phyloP scores from a whole-genome alignment of 306 rosid genomes.

The Geum urbanum region DNA sequence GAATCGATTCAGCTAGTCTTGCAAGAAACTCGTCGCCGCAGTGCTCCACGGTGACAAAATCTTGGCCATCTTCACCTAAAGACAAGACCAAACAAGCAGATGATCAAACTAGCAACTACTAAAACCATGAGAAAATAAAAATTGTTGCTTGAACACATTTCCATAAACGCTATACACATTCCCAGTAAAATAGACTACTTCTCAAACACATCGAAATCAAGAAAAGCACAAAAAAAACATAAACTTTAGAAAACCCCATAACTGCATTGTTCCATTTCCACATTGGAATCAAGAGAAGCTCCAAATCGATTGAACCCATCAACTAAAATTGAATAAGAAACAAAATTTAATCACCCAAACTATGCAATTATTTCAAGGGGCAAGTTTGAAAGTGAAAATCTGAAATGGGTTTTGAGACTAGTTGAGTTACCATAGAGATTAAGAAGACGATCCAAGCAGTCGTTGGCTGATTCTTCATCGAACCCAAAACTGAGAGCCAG shows the following conservation, averaged over 20 bases:
- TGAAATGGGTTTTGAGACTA: conserved; percentile 14
- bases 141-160: background rate
- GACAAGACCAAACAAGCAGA: background rate
- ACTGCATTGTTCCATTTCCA: background rate
- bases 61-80: conserved; percentile 76
- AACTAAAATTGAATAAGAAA: background rate
- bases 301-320: conserved; percentile 1
- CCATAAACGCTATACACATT: background rate
- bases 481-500: conserved; percentile 79
- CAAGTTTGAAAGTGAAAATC: background rate
- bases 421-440: conserved; percentile 58
- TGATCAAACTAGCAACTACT: background rate
- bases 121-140: too few relatives aligned
- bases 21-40: conserved; percentile 91
- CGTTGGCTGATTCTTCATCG: conserved; percentile 57
- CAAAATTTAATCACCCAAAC: background rate
- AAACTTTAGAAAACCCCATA: background rate
- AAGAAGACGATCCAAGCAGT: conserved; percentile 65
- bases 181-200: background rate
- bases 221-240: background rate
- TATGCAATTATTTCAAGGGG: background rate
- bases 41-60: conserved; percentile 78
- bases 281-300: background rate
- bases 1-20: conserved; percentile 60
- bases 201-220: background rate